Conservation (phyloP, 2,329 filamentous ascomycete species). For the Fusarium falciforme region DNA sequence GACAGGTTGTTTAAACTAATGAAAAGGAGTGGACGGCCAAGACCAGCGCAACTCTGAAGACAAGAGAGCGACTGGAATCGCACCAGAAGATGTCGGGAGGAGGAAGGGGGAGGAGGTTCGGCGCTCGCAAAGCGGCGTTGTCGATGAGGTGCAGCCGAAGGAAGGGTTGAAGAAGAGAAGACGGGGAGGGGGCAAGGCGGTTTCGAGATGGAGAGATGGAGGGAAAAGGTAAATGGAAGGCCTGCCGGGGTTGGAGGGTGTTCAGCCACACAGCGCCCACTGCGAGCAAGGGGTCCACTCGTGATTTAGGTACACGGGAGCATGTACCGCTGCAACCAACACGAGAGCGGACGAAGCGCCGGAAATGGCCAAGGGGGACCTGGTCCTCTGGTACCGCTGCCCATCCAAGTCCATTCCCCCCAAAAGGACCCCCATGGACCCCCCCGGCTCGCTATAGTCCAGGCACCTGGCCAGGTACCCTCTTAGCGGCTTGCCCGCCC, state of each 20-base stretch:
- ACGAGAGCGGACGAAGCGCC: constrained; percentile 15
- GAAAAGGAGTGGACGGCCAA: constrained; percentile 70
- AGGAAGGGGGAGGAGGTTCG: constrained; percentile 41
- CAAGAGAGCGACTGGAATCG: constrained; percentile 66
- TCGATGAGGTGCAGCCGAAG: constrained; percentile 35
- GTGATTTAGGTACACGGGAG: constrained; percentile 30
- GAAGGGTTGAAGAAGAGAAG: constrained; percentile 41
- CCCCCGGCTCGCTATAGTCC: constrained; percentile 7
- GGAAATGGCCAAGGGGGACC: constrained; percentile 38
- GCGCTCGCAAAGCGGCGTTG: constrained; percentile 44
- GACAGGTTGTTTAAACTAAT: constrained; percentile 42
- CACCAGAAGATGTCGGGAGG: constrained; percentile 55
- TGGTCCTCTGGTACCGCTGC: constrained; percentile 31
- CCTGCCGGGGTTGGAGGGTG: constrained; percentile 33
- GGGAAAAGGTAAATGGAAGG: constrained; percentile 41
- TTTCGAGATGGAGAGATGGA: constrained; percentile 44
- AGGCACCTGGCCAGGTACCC: constrained; percentile 16
- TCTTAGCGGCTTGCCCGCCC: constrained; percentile 16
- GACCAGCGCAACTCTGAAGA: constrained; percentile 65
- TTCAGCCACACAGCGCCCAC: constrained; percentile 42
- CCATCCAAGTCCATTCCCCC: constrained; percentile 30
- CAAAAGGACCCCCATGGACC: constrained; percentile 13
- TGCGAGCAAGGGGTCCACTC: constrained; percentile 39
- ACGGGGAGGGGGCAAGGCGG: constrained; percentile 41
- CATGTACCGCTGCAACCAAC: constrained; percentile 35